These are phyloP conservation scores for Neocallimastix lanati DNA, from an alignment of 192 early-diverging fungal species.

Conservation along the genomic window DNA sequence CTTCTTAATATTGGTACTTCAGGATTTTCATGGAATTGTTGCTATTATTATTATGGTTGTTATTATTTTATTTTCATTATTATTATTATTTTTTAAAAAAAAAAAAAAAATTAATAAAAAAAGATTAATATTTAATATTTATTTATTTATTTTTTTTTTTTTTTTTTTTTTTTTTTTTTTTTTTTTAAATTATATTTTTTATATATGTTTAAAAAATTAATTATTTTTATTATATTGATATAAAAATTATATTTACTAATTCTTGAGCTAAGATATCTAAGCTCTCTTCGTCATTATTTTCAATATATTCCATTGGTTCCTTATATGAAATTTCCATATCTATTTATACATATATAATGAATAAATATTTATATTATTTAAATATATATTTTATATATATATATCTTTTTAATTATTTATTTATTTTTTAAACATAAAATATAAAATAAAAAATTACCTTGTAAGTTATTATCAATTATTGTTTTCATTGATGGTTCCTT, in stretches of 20 bases:
- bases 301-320: constrained; percentile 3
- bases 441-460: neutral
- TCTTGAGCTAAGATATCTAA: constrained; percentile 7
- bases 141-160: no score
- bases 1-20: constrained; percentile 31
- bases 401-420: no score
- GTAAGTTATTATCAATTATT: neutral
- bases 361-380: no score
- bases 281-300: constrained; percentile 14
- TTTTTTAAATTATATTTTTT: constrained; percentile 1
- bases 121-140: no score
- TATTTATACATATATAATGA: no score
- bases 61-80: neutral
- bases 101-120: neutral
- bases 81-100: constrained; percentile 2
- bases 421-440: neutral
- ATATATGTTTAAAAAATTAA: no score
- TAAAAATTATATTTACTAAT: neutral
- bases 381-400: no score
- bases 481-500: neutral
- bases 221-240: no score
- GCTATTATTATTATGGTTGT: constrained; percentile 6
- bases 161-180: neutral
- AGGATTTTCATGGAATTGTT: constrained; percentile 30
- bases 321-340: constrained; percentile 7